Conservation (phyloP, 176 grass and related monocot species). For the Zea luxurians region DNA sequence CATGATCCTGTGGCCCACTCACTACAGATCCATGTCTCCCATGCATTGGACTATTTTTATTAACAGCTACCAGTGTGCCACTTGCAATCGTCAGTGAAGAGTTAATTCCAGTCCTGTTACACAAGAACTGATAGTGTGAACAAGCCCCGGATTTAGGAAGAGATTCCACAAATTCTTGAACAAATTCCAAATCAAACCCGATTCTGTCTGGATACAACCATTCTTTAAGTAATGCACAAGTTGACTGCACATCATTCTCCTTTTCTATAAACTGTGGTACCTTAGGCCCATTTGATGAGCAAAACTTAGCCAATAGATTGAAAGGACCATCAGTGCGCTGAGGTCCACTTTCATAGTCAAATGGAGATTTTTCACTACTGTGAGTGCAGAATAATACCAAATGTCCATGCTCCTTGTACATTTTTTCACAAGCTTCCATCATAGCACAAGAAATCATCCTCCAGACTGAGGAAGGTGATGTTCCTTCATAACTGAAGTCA, state of each 20-base stretch:
- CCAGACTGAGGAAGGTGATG: slow-evolving; percentile 70
- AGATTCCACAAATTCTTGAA: slow-evolving; percentile 95
- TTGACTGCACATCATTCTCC: slow-evolving; percentile 60
- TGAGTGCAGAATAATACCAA: slow-evolving; percentile 72
- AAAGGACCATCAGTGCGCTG: slow-evolving; percentile 44
- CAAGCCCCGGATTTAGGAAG: slow-evolving; percentile 70
- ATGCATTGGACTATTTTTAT: slow-evolving; percentile 54
- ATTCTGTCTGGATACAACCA: slow-evolving; percentile 82
- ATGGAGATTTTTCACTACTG: slow-evolving; percentile 39
- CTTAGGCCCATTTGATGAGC: slow-evolving; percentile 55
- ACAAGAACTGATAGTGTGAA: slow-evolving; percentile 70
- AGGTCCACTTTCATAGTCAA: slow-evolving; percentile 39
- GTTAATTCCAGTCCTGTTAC: slow-evolving; percentile 56
- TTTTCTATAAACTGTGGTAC: slow-evolving; percentile 55
- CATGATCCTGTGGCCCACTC: slow-evolving; percentile 40
- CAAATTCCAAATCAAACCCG: slow-evolving; percentile 86
- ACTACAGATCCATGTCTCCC: slow-evolving; percentile 46
- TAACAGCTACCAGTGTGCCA: slow-evolving; percentile 54
- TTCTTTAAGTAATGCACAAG: slow-evolving; percentile 64
- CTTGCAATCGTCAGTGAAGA: slow-evolving; percentile 76
- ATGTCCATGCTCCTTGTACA: slow-evolving; percentile 68
- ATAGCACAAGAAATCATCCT: slow-evolving; percentile 71
- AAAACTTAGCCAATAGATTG: slow-evolving; percentile 64
- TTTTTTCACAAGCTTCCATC: slow-evolving; percentile 76
- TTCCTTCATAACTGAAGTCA: slow-evolving; percentile 83